Conservation (phyloP, 2,329 filamentous ascomycete genomes). For the Fusarium temperatum region DNA sequence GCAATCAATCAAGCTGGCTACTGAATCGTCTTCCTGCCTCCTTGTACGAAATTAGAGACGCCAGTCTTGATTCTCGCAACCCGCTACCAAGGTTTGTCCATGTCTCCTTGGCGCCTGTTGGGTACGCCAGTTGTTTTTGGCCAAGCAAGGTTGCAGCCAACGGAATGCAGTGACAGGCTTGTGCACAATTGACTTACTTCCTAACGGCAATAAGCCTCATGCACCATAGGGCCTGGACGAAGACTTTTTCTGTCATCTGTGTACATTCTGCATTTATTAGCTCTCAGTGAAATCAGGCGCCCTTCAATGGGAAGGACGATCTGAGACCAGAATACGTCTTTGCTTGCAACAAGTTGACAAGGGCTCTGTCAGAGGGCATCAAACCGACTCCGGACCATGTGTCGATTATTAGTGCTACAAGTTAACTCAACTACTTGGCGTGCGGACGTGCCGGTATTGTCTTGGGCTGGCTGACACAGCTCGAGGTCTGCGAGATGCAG, state of each 20-base stretch:
- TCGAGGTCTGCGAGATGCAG: conserved; percentile 33
- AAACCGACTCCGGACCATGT: conserved; percentile 28
- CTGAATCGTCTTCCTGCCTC: conserved; percentile 26
- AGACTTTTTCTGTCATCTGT: neutral
- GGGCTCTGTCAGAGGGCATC: conserved; percentile 15
- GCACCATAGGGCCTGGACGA: conserved; percentile 15
- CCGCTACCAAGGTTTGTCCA: conserved; percentile 18
- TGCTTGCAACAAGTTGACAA: conserved; percentile 20
- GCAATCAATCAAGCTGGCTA: conserved; percentile 22
- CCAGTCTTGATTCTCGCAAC: conserved; percentile 11
- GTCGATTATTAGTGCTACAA: conserved; percentile 33
- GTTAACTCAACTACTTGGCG: conserved; percentile 31
- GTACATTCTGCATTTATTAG: neutral
- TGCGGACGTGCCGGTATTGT: conserved; percentile 24
- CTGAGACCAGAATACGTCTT: conserved; percentile 9
- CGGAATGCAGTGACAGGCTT: conserved; percentile 30
- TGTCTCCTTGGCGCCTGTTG: conserved; percentile 10
- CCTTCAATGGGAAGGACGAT: neutral
- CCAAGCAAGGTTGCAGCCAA: conserved; percentile 25
- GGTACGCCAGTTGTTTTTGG: conserved; percentile 26
- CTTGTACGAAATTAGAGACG: conserved; percentile 18
- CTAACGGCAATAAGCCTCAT: conserved; percentile 36
- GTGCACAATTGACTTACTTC: conserved; percentile 28
- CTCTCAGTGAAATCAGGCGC: conserved; percentile 31
- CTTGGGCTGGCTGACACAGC: conserved; percentile 32